Evolutionary conservation across 2,329 filamentous ascomycete genomes (phyloP).

Genomic region (Hyphodiscus sp.): DNA sequence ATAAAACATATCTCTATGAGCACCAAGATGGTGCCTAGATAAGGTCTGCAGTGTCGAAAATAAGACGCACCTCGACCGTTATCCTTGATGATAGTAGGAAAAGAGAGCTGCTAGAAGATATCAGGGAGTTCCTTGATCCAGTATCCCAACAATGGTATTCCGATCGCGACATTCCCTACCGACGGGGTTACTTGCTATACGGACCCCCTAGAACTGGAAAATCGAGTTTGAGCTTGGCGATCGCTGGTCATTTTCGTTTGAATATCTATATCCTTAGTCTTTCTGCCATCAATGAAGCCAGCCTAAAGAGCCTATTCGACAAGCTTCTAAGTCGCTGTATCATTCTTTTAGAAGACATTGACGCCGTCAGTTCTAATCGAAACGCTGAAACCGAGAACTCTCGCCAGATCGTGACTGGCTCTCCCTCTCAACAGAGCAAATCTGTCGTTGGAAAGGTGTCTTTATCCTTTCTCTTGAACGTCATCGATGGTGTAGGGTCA

Average conservation of each 20-base stretch:
- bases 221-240: constrained; percentile 60
- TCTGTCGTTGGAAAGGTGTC: constrained; percentile 33
- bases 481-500: constrained; percentile 59
- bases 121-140: constrained; percentile 54
- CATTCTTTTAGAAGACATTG: constrained; percentile 68
- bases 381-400: constrained; percentile 6
- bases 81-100: constrained; percentile 55
- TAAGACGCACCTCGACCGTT: constrained; percentile 42
- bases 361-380: constrained; percentile 36
- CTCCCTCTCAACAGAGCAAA: constrained; percentile 7
- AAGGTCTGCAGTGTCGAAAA: constrained; percentile 5
- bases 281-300: constrained; percentile 56
- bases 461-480: constrained; percentile 57
- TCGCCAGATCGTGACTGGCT: constrained; percentile 9
- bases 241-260: constrained; percentile 62
- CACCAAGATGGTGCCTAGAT: constrained; percentile 5
- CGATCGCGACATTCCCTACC: constrained; percentile 74
- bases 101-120: constrained; percentile 49
- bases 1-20: constrained; percentile 43
- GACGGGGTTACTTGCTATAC: constrained; percentile 72
- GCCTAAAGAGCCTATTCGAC: constrained; percentile 53
- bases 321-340: constrained; percentile 61
- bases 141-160: constrained; percentile 66
- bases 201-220: constrained; percentile 76
- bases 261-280: constrained; percentile 64